Base-by-base conservation (phyloP, 257 asterid genomes). In the Przewalskia tangutica region DNA sequence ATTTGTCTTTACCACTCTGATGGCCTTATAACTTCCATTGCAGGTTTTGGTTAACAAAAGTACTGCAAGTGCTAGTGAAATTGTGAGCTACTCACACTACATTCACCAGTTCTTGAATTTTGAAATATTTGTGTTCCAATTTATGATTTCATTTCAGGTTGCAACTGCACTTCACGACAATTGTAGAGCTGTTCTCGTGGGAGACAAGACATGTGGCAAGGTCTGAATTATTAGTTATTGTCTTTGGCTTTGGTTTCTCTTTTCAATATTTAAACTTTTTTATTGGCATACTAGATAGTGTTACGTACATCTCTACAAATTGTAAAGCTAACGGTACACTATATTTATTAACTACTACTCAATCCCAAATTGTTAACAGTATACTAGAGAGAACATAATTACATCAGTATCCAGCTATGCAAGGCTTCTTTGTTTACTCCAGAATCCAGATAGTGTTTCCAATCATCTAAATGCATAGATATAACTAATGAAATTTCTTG, bases 11-110 rank as follows among this genome's bases (percentile, higher is more conserved):
- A 75, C 80, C 55, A 23, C 16, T 50, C 80, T 75, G 63, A 75
- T 50, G 62, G 63, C 42, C 55, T 75, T 75, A 64, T 34, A 44
- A 81, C 83, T 83, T 38, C 67, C 62, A 10, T 60, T 93, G 92
- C 97, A 95, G 99, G 97, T 95, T 82, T 86, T 96, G 93, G 99
- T 96, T 90, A 96, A 96, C 84, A 92, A 84, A 84, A 96, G 90
- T 87, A 94, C 99, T 66, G 99, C 99, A 13, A 96, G 99, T 85
- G 99, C 99, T 44, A 96, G 99, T 86, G 99, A 96, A 94, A 96
- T 96, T 83, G 99, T 96, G 88, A 95, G 99, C 82, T 81, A 55
- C 84, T 86, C 81, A 83, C 70, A 79, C 70, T 64, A 85, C 46
- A 51, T 23, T 71, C 59, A 75, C 60, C 5, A 13, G 80, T 75